A percentile compares a stretch with the other conserved stretches of the same genome.
Evolutionary conservation across 140 eudicot genomes (phyloP).

Genomic region (Stevia rebaudiana): DNA sequence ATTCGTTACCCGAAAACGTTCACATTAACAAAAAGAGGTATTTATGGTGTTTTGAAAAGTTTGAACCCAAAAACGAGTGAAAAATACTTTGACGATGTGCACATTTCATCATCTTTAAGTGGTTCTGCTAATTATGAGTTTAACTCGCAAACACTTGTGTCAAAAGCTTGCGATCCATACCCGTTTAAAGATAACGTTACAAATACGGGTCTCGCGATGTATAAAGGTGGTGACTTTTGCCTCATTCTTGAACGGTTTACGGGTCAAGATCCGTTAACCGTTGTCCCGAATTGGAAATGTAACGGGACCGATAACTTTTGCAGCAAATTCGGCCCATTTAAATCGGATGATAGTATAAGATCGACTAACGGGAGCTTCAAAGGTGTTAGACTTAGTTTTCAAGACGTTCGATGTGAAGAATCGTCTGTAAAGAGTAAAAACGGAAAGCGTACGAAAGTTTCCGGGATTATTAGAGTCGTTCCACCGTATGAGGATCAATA

Average conservation of each 20-base stretch:
- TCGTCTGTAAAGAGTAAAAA: conserved; percentile 19
- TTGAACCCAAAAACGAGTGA: conserved; percentile 47
- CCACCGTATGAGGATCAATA: conserved; percentile 51
- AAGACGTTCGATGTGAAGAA: conserved; percentile 66
- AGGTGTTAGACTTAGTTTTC: conserved; percentile 55
- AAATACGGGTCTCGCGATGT: conserved; percentile 36
- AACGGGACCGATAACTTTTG: conserved; percentile 61
- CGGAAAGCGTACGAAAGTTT: conserved; percentile 36
- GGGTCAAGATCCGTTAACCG: conserved; percentile 50
- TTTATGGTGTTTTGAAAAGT: conserved; percentile 63
- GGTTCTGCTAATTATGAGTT: conserved; percentile 57
- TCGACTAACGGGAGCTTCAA: conserved; percentile 76
- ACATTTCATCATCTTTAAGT: conserved; percentile 50
- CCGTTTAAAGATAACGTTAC: conserved; percentile 49
- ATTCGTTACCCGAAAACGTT: conserved; percentile 56
- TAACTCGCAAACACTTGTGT: conserved; percentile 42
- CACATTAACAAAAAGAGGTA: conserved; percentile 42
- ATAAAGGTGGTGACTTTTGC: conserved; percentile 76
- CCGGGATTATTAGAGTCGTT: conserved; percentile 66
- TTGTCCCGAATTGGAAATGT: conserved; percentile 93
- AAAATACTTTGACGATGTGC: conserved; percentile 79
- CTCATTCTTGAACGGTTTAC: conserved; percentile 54
- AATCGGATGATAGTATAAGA: conserved; percentile 37
- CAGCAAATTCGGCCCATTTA: conserved; percentile 74
- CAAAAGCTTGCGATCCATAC: conserved; percentile 83